Percentiles rank a stretch among this genome's conserved stretches.
Evolutionary conservation across 495 filamentous ascomycete genomes (phyloP).

Genomic region (Penicillium silybi): DNA sequence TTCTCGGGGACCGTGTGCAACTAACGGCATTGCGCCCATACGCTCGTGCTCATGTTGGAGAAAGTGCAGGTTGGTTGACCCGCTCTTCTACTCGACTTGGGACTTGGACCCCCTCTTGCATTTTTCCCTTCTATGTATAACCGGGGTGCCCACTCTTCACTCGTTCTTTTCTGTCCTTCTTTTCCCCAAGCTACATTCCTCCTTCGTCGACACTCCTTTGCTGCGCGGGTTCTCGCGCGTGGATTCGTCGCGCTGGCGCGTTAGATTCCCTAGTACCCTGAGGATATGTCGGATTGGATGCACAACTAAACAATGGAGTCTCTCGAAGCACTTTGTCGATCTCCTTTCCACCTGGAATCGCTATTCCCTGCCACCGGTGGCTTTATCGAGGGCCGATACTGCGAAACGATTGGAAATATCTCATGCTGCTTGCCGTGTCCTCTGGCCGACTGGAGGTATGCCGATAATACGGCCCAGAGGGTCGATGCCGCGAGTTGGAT

Average conservation of each 20-base stretch:
- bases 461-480: slow-evolving; percentile 64
- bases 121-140: slow-evolving; percentile 7
- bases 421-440: slow-evolving; percentile 91
- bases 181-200: neutral
- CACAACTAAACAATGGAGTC: slow-evolving; percentile 26
- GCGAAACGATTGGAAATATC: slow-evolving; percentile 44
- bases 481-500: slow-evolving; percentile 70
- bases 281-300: slow-evolving; percentile 16
- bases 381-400: slow-evolving; percentile 64
- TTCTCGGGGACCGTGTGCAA: slow-evolving; percentile 1
- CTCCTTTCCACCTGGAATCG: slow-evolving; percentile 59
- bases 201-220: slow-evolving; percentile 6
- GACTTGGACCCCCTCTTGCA: neutral
- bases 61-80: neutral
- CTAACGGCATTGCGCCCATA: neutral
- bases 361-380: slow-evolving; percentile 58
- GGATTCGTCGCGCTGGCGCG: slow-evolving; percentile 28
- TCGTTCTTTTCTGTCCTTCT: neutral
- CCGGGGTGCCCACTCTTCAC: neutral
- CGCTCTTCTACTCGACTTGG: neutral
- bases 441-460: slow-evolving; percentile 77
- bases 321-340: slow-evolving; percentile 51
- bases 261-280: slow-evolving; percentile 7
- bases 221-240: slow-evolving; percentile 4
- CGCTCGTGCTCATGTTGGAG: slow-evolving; percentile 12